phyloP scores from a whole-genome alignment of 169 alveolate genomes.

The Plasmodium fragile region DNA sequence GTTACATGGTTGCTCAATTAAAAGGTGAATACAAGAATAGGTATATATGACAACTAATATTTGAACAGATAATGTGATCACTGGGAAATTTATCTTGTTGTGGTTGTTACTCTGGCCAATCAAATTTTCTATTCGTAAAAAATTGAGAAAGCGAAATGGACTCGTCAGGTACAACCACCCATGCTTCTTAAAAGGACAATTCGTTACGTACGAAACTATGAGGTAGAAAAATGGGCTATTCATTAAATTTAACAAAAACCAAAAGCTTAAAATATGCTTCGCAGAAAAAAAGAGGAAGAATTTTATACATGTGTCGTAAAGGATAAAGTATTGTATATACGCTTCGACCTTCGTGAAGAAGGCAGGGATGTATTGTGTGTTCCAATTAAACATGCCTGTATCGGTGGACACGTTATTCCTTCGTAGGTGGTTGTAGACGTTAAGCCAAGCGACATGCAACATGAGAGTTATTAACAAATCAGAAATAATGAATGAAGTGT shows the following conservation, averaged over 20 bases:
- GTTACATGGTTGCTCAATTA: slow-evolving; percentile 73
- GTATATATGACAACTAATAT: slow-evolving; percentile 66
- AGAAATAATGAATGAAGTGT: slow-evolving; percentile 58
- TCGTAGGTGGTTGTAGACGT: slow-evolving; percentile 18
- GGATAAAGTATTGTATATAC: slow-evolving; percentile 52
- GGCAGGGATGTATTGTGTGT: slow-evolving; percentile 36
- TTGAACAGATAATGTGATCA: slow-evolving; percentile 36
- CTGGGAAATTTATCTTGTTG: slow-evolving; percentile 34
- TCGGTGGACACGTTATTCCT: slow-evolving; percentile 30
- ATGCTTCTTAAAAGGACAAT: background rate
- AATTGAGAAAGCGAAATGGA: slow-evolving; percentile 62
- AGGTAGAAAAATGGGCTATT: slow-evolving; percentile 71
- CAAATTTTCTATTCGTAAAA: slow-evolving; percentile 59
- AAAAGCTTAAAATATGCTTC: slow-evolving; percentile 53
- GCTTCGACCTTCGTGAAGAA: slow-evolving; percentile 50
- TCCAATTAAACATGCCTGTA: slow-evolving; percentile 75
- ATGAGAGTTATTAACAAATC: slow-evolving; percentile 47
- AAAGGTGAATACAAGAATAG: slow-evolving; percentile 50
- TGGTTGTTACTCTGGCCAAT: slow-evolving; percentile 32
- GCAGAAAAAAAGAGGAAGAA: slow-evolving; percentile 47
- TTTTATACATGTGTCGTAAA: slow-evolving; percentile 53
- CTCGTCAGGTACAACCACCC: slow-evolving; percentile 67
- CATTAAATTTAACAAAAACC: slow-evolving; percentile 46
- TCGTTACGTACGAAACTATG: slow-evolving; percentile 19
- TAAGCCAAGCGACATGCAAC: slow-evolving; percentile 36